Conservation (phyloP, 129 eudicot species). For the carrot (Daucus carota) region DH1_v3.0 NC_030386.2:34380501-34381000, state of each 20-base stretch:
- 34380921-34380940: too few relatives aligned
- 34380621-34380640: conserved; percentile 28
- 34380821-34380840: too few relatives aligned
- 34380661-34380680: conserved; percentile 35
- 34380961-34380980: too few relatives aligned
- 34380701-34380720: conserved; percentile 22
- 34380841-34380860: too few relatives aligned
- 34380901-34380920: too few relatives aligned
- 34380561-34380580: conserved; percentile 22
- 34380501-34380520: conserved; percentile 32
- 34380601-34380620: conserved; percentile 15
- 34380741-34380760: not conserved
- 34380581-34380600: conserved; percentile 23
- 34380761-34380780: too few relatives aligned
- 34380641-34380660: conserved; percentile 28
- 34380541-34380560: conserved; percentile 29
- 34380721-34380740: not conserved
- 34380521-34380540: conserved; percentile 24
- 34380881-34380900: too few relatives aligned
- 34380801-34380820: too few relatives aligned
- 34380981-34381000: too few relatives aligned
- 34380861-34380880: too few relatives aligned
- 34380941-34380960: too few relatives aligned
- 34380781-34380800: not conserved
- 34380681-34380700: conserved; percentile 32